A percentile compares a stretch with the other conserved stretches of the same genome.
phyloP scores from a whole-genome alignment of 352 stramenopile species.

The Phytophthora pini region DNA sequence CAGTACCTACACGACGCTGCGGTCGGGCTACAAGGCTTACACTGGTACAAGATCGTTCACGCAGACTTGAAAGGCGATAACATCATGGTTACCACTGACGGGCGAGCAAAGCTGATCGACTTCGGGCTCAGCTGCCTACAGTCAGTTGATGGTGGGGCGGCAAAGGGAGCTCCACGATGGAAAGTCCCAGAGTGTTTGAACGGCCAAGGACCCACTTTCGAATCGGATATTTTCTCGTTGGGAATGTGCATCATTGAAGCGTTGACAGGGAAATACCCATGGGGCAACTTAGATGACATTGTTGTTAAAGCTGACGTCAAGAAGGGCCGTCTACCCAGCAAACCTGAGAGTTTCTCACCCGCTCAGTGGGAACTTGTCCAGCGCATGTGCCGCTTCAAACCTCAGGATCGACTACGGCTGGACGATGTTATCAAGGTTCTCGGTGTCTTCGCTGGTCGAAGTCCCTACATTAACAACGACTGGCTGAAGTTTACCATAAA shows the following conservation, averaged over 20 bases:
- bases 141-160: background rate
- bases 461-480: background rate
- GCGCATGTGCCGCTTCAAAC: background rate
- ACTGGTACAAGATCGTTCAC: conserved; percentile 4
- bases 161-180: conserved; percentile 7
- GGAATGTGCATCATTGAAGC: background rate
- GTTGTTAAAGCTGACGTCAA: background rate
- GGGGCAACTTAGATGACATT: background rate
- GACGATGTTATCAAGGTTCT: background rate
- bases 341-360: background rate
- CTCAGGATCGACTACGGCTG: background rate
- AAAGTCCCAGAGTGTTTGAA: conserved; percentile 10
- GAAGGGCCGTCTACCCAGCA: background rate
- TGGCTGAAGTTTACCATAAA: too few species aligned
- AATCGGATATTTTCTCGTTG: background rate
- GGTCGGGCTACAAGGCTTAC: conserved; percentile 4
- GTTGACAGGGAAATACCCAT: background rate
- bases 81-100: conserved; percentile 1
- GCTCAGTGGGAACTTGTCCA: background rate
- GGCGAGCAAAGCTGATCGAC: background rate
- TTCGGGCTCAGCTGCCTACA: conserved; percentile 11
- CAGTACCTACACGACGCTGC: background rate
- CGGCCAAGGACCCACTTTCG: background rate
- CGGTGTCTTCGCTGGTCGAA: background rate
- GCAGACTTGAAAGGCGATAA: conserved; percentile 10